A percentile compares a stretch with the other conserved stretches of the same genome.
Evolutionary conservation across 78 protist genomes (phyloP).

Genomic region (Capsaspora owczarzaki): DNA sequence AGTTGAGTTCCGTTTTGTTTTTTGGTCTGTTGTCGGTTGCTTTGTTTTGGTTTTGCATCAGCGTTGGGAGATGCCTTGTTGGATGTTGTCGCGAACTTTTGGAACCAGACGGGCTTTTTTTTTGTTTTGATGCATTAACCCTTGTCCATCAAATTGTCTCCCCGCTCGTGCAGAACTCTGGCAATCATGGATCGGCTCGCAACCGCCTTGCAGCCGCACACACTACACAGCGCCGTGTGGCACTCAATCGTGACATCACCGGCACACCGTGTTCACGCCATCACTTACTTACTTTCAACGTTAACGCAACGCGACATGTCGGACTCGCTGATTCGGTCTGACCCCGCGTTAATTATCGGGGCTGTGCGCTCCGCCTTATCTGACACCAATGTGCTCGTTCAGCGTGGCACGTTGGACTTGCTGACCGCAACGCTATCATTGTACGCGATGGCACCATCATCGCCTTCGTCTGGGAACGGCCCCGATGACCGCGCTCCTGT

Average conservation of each 20-base stretch:
- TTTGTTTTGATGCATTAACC: no score
- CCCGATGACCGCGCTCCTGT: no score
- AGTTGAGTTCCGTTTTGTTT: background rate
- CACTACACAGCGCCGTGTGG: no score
- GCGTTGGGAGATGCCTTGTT: background rate
- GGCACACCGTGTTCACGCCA: no score
- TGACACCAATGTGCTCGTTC: slow-evolving; percentile 23
- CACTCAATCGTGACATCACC: no score
- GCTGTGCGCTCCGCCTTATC: no score
- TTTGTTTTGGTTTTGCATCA: background rate
- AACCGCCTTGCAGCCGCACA: background rate
- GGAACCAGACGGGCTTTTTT: no score
- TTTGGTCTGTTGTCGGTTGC: background rate
- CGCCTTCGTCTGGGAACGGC: no score
- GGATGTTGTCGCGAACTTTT: background rate
- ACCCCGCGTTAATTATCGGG: no score
- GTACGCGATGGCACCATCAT: background rate
- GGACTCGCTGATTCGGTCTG: no score
- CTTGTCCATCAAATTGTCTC: background rate
- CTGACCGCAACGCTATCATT: slow-evolving; percentile 1
- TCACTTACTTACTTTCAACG: no score
- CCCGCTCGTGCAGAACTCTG: background rate
- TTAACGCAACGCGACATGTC: no score
- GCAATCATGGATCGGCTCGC: background rate
- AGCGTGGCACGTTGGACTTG: slow-evolving; percentile 16